phyloP scores from a whole-genome alignment of 345 rosid genomes.

The Chamaenerion angustifolium region DNA sequence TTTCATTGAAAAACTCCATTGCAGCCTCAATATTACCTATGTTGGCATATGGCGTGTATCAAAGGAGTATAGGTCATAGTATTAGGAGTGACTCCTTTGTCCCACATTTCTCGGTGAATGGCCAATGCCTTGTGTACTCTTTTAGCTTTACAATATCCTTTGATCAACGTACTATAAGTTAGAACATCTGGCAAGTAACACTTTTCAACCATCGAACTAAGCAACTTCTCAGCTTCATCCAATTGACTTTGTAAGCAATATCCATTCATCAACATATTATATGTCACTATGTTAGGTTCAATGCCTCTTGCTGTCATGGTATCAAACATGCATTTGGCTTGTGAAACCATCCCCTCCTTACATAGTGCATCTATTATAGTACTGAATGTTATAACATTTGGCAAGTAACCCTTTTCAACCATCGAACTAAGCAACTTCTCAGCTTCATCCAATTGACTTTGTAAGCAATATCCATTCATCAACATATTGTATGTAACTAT shows the following conservation, averaged over 20 bases:
- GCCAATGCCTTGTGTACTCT: neutral
- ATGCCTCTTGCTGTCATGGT: too few relatives aligned
- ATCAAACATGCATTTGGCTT: too few relatives aligned
- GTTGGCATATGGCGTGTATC: conserved; percentile 2
- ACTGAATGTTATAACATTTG: neutral
- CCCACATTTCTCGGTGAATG: neutral
- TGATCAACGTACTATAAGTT: conserved; percentile 5
- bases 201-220: conserved; percentile 5
- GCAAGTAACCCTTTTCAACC: neutral
- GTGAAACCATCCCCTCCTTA: neutral
- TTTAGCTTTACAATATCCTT: neutral
- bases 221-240: conserved; percentile 5
- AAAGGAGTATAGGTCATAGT: conserved; percentile 5
- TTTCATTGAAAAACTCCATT: too few relatives aligned
- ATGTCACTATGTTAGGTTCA: too few relatives aligned
- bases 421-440: neutral
- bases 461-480: conserved; percentile 5
- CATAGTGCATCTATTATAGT: conserved; percentile 8
- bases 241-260: conserved; percentile 1
- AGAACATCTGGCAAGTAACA: conserved; percentile 3
- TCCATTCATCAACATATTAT: too few relatives aligned
- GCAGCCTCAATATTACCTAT: neutral
- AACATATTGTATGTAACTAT: conserved; percentile 1
- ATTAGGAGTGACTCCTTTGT: conserved; percentile 9
- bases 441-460: neutral